phyloP scores from a whole-genome alignment of 202 grass and related monocot genomes.

The Hordeum pubiflorum region DNA sequence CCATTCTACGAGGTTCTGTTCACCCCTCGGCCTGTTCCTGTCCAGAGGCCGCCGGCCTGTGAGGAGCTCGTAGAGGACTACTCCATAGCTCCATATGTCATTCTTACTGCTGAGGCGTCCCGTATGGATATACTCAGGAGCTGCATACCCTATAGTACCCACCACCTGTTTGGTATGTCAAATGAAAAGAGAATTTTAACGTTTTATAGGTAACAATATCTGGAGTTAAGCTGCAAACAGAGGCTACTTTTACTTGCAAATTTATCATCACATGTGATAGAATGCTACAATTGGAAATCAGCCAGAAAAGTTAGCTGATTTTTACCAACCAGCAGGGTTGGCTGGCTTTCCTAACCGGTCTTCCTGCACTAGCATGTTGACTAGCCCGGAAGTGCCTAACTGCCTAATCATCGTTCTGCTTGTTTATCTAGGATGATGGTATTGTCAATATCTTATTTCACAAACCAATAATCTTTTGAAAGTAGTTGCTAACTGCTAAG shows the following conservation, averaged over 20 bases:
- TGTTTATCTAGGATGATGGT: not conserved
- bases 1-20: slow-evolving; percentile 81
- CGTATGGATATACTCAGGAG: slow-evolving; percentile 93
- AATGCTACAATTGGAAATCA: slow-evolving; percentile 15
- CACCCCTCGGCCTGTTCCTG: slow-evolving; percentile 61
- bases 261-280: not conserved
- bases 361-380: slow-evolving; percentile 12
- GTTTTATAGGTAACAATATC: not conserved
- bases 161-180: slow-evolving; percentile 55
- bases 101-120: slow-evolving; percentile 78
- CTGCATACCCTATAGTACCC: slow-evolving; percentile 86
- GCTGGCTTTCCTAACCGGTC: slow-evolving; percentile 5
- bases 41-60: slow-evolving; percentile 79
- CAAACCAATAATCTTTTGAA: slow-evolving; percentile 9
- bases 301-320: slow-evolving; percentile 18
- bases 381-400: slow-evolving; percentile 7
- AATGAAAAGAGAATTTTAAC: not conserved
- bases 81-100: slow-evolving; percentile 85
- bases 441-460: slow-evolving; percentile 3
- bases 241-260: not conserved
- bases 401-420: slow-evolving; percentile 1
- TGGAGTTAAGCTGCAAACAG: not conserved
- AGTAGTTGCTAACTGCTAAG: slow-evolving; percentile 1
- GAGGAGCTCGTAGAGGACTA: slow-evolving; percentile 78
- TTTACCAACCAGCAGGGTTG: slow-evolving; percentile 7